phyloP scores from a whole-genome alignment of 345 rosid species.

The Bruguiera parviflora region DNA sequence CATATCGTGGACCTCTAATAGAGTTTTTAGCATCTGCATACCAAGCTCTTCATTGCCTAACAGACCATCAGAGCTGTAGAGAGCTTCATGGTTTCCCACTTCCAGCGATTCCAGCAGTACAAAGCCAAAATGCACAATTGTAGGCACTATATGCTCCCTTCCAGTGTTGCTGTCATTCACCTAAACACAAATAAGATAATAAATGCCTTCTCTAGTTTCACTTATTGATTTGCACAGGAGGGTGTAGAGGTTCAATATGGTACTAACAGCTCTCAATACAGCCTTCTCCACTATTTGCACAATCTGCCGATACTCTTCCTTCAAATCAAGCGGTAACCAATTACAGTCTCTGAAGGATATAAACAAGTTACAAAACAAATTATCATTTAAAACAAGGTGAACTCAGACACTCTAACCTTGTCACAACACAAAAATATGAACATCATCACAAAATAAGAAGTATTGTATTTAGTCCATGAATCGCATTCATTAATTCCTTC shows the following conservation, averaged over 20 bases:
- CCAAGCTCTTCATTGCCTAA: conserved; percentile 68
- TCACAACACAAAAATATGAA: no score
- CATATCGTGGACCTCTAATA: conserved; percentile 81
- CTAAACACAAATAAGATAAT: conserved; percentile 31
- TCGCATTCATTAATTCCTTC: no score
- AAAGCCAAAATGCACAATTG: conserved; percentile 68
- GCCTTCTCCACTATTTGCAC: conserved; percentile 58
- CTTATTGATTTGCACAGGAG: conserved; percentile 5
- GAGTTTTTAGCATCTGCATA: conserved; percentile 58
- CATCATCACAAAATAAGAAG: no score
- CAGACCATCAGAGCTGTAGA: conserved; percentile 38
- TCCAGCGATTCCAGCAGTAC: conserved; percentile 61
- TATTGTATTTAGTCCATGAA: no score
- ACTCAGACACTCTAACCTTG: no score
- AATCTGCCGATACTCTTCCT: conserved; percentile 49
- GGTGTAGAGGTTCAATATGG: conserved; percentile 12
- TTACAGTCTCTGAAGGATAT: conserved; percentile 54
- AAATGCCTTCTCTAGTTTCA: neutral
- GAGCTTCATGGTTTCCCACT: conserved; percentile 34
- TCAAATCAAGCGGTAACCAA: conserved; percentile 59
- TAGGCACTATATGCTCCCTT: conserved; percentile 75
- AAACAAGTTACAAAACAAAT: conserved; percentile 11
- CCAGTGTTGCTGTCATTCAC: conserved; percentile 71
- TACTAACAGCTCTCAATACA: conserved; percentile 63
- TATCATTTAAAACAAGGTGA: neutral